Base-by-base conservation (phyloP, 1,284 basidiomycete species). In the Tilletia walkeri region DNA sequence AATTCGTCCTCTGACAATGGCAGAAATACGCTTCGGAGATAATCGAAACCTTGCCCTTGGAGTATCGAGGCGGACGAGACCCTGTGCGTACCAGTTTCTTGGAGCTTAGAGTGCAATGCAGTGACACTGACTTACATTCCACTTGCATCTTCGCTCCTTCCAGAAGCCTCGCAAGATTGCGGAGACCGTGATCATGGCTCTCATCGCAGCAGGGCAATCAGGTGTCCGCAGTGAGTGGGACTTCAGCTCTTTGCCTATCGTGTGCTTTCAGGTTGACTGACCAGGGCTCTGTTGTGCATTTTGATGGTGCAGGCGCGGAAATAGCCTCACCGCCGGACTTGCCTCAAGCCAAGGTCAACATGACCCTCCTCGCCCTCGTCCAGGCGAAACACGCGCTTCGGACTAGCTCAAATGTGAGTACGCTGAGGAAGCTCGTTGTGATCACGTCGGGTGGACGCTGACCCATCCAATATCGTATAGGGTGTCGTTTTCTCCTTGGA, bases 341-440 rank as follows among this genome's bases (percentile, higher is more conserved):
- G 63, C 90, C 90, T 65, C 93, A 95, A 85, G 91, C 92, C 5
- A 88, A 91, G 48, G 93, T 93, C 56, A 95, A 96, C 85, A 95
- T 94, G 84, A 94, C 93, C 76, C 86, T 97, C 41, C 94, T 96
- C 70, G 92, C 93, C 1, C 86, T 96, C 1, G 92, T 95, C 1
- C 91, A 91, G 76, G 88, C 93, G 68, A 96, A 95, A 83, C 88
- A 92, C 36, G 92, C 94, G 2, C 85, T 86, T 65, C 95, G 94
- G 84, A 78, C 73, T 30, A 84, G 74, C 39, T 81, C 84, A 30
- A 84, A 84, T 72, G 86, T 86, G 72, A 76, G 85, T 85, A 53
- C n/a, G 50, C 24, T 53, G 50, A 53, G 50, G n/a, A 7, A n/a
- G 18, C 12, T 30, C n/a, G 50, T 53, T 18, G 50, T 7, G 9